phyloP scores from a whole-genome alignment of 2,329 filamentous ascomycete species.

The Exophiala phaeomuriformis region DNA sequence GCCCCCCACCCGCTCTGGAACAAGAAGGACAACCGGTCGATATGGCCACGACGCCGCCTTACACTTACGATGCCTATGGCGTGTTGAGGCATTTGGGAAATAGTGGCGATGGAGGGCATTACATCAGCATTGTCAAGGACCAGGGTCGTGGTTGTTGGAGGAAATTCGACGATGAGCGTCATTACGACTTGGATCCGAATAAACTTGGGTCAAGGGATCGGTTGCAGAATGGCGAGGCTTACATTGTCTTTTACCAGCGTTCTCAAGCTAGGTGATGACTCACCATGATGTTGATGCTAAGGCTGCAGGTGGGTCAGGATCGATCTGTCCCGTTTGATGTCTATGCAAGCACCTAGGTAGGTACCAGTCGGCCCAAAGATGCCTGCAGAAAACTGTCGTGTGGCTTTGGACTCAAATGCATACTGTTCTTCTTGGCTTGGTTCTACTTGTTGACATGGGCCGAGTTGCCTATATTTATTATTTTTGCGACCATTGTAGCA shows the following conservation, averaged over 20 bases:
- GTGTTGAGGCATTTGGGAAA: constrained; percentile 70
- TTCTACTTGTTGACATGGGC: background rate
- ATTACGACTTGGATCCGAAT: constrained; percentile 51
- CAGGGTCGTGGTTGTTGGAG: constrained; percentile 52
- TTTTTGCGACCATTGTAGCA: too few species aligned
- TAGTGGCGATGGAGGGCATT: constrained; percentile 67
- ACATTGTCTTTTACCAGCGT: constrained; percentile 58
- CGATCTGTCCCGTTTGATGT: too few species aligned
- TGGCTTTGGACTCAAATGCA: too few species aligned
- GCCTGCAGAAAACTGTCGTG: too few species aligned
- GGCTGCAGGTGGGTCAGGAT: too few species aligned
- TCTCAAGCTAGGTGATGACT: constrained; percentile 31
- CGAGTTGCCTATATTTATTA: background rate
- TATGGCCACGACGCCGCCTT: constrained; percentile 45
- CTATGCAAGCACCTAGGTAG: too few species aligned
- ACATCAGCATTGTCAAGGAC: constrained; percentile 63
- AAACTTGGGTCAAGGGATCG: constrained; percentile 43
- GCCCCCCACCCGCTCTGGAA: constrained; percentile 33
- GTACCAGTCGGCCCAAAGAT: too few species aligned
- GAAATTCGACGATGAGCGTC: constrained; percentile 53
- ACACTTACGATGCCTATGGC: constrained; percentile 77
- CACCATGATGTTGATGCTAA: background rate
- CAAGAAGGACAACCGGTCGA: constrained; percentile 28
- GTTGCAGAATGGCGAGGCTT: constrained; percentile 57
- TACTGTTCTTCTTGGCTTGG: background rate